phyloP scores from a whole-genome alignment of 345 rosid species.

The Populus tremula region DNA sequence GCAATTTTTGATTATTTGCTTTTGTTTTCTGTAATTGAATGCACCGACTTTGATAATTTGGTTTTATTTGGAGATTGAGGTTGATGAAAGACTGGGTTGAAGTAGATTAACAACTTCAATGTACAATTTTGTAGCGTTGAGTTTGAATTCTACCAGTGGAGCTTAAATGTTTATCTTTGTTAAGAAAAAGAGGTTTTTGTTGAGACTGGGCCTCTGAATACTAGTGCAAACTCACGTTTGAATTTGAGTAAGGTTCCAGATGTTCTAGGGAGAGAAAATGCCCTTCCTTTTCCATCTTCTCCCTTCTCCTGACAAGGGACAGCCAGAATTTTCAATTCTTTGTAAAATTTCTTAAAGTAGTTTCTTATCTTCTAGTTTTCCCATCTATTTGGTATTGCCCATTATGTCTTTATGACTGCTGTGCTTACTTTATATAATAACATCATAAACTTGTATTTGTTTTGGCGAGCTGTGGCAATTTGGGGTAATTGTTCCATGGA shows the following conservation, averaged over 20 bases:
- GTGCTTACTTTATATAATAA: background rate
- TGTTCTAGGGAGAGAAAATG: background rate
- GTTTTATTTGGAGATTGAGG: background rate
- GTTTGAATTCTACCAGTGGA: background rate
- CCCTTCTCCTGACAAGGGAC: background rate
- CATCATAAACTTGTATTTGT: background rate
- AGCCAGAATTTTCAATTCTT: background rate
- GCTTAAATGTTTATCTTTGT: background rate
- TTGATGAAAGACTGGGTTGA: background rate
- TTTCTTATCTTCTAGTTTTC: background rate
- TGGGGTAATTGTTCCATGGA: background rate
- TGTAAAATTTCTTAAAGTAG: background rate
- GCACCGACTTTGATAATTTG: background rate
- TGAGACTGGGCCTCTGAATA: background rate
- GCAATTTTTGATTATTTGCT: background rate
- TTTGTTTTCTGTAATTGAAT: background rate
- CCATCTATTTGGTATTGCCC: background rate
- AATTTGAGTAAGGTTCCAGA: background rate
- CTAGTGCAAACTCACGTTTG: background rate
- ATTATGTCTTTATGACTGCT: background rate
- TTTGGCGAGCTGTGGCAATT: background rate
- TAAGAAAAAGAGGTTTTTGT: background rate
- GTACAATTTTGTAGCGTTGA: background rate
- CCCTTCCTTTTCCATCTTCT: background rate
- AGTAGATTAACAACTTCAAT: background rate